Conservation (phyloP, 305 asterid genomes). For the Fraxinus greggii region DNA sequence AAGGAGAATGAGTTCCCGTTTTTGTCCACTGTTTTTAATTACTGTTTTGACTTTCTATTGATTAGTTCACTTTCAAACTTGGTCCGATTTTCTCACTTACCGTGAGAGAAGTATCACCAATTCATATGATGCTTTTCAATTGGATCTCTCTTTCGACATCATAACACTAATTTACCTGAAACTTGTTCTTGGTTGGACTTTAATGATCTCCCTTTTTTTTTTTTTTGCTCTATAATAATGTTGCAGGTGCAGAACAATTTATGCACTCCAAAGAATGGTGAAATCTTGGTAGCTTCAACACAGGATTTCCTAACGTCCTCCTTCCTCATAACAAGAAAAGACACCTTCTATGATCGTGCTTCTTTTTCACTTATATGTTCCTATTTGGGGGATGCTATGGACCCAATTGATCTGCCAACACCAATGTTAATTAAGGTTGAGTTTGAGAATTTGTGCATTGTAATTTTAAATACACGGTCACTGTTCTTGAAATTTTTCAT, state of each 20-base stretch:
- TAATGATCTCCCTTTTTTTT: neutral
- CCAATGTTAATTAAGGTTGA: conserved; percentile 81
- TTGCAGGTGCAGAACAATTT: conserved; percentile 97
- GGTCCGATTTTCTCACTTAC: neutral
- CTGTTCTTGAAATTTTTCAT: neutral
- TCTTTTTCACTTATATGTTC: conserved; percentile 86
- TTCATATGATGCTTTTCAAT: neutral
- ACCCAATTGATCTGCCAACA: conserved; percentile 81
- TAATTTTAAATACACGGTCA: conserved; percentile 3
- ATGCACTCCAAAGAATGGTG: conserved; percentile 98
- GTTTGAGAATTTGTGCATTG: conserved; percentile 20
- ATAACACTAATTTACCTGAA: neutral
- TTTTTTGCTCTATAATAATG: conserved; percentile 20
- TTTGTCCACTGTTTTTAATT: neutral
- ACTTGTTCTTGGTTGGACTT: neutral
- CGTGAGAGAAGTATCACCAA: neutral
- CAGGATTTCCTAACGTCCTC: conserved; percentile 97
- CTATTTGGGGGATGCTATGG: conserved; percentile 89
- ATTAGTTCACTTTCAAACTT: neutral
- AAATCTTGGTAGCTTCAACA: conserved; percentile 98
- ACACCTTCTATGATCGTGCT: conserved; percentile 93
- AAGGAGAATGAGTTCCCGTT: neutral
- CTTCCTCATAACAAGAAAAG: conserved; percentile 91
- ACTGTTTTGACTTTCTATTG: neutral
- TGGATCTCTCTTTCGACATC: neutral